Evolutionary conservation across 345 rosid genomes (phyloP).

Genomic region (Moricandia moricandioides): DNA sequence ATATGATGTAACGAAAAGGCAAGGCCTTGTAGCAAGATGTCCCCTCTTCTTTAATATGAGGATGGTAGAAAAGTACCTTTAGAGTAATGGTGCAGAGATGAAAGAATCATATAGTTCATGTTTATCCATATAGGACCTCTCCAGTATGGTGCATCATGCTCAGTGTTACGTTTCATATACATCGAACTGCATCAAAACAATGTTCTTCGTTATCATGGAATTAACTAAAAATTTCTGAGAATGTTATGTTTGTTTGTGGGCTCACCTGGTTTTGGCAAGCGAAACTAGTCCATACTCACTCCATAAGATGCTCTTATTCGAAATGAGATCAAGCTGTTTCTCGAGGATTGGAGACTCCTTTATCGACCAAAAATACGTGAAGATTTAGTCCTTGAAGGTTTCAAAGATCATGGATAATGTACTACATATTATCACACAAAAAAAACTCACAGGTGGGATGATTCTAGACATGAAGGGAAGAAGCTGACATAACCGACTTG

Average conservation of each 20-base stretch:
- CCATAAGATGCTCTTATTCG: constrained; percentile 75
- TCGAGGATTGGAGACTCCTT: constrained; percentile 89
- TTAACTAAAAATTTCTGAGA: not conserved
- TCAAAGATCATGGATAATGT: not conserved
- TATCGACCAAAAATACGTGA: not conserved
- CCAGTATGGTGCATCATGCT: constrained; percentile 98
- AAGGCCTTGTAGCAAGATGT: not conserved
- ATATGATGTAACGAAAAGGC: not conserved
- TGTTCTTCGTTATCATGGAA: not conserved
- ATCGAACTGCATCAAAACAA: constrained; percentile 51
- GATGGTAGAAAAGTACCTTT: constrained; percentile 46
- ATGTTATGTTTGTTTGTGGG: not conserved
- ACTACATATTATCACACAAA: not conserved
- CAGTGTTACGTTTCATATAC: constrained; percentile 96
- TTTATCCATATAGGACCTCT: constrained; percentile 98
- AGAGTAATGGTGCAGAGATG: constrained; percentile 82
- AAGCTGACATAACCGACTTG: constrained; percentile 92
- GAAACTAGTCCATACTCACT: constrained; percentile 85
- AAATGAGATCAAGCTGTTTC: constrained; percentile 87
- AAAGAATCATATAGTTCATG: constrained; percentile 87
- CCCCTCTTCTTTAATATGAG: not conserved
- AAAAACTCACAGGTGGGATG: constrained; percentile 79
- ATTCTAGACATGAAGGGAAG: constrained; percentile 81
- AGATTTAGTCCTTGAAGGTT: constrained; percentile 1
- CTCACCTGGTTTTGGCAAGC: constrained; percentile 85